Base-by-base conservation (phyloP, 2,329 filamentous ascomycete genomes). In the Fusarium liriodendri region DNA sequence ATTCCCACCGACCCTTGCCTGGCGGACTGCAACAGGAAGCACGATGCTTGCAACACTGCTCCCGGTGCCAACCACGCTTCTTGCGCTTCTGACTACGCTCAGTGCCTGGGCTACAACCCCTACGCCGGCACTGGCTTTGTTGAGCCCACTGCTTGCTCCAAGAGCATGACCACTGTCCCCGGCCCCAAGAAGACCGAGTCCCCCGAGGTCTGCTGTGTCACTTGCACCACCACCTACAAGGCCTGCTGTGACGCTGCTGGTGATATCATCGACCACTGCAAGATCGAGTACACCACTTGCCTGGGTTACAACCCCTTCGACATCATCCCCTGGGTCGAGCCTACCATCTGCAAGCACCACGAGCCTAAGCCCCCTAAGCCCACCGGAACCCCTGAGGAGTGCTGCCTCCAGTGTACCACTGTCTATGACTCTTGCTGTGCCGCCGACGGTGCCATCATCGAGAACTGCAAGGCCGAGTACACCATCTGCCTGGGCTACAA, bases 271-370 rank as follows among this genome's bases (percentile, higher is more conserved):
- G 67, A 71, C 37, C 64, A 62, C 32, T 73, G 71, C 64, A 72
- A 73, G 61, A 38, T 62, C n/a, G 60, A 59, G 8, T 73, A 73
- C 64, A 65, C 64, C 25, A 67, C 64, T 6, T 73, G 71, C 61
- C 64, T 73, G 7, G 71, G 71, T 25, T 73, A 69, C 52, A 73
- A 52, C 71, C 71, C 71, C 32, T 73, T 50, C n/a, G 71, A 69
- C 4, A 33, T 52, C 18, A n/a, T 25, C 27, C 67, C 71, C 8
- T 73, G 57, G 25, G 71, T 61, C 25, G 71, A 73, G 61, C 71
- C 71, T 29, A 69, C 67, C 27, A 64, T 74, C 3, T 73, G 71
- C 64, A 67, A 74, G 64, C 52, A 73, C 29, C 33, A 54, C 27
- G 69, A 72, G 59, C 57, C 57, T 6, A 62, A 42, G 37, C 66